Evolutionary conservation across 2,329 filamentous ascomycete species (phyloP).

Genomic region (Fusarium lateritium): DNA sequence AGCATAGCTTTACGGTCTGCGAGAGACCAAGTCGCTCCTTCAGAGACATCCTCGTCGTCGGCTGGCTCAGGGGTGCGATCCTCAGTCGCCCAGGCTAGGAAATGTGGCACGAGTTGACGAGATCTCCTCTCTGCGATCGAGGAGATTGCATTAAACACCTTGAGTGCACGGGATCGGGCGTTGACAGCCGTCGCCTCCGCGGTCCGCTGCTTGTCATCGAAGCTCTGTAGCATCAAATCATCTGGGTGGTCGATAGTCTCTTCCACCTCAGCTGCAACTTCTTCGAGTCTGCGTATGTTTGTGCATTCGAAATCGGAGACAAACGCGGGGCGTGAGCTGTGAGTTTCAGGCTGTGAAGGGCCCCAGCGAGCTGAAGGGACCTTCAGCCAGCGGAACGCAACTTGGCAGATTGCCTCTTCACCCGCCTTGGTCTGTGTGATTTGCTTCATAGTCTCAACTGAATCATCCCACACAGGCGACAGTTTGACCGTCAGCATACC

Average conservation of each 20-base stretch:
- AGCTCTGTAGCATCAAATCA: constrained; percentile 72
- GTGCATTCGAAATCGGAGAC: constrained; percentile 88
- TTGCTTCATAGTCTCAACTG: constrained; percentile 80
- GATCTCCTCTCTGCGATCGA: constrained; percentile 88
- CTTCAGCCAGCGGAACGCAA: constrained; percentile 85
- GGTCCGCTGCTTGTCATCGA: constrained; percentile 74
- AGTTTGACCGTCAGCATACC: constrained; percentile 90
- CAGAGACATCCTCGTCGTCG: constrained; percentile 53
- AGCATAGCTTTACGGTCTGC: constrained; percentile 89
- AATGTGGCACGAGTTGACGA: constrained; percentile 85
- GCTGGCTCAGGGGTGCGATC: constrained; percentile 57
- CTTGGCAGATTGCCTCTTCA: constrained; percentile 78
- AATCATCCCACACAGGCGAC: constrained; percentile 89
- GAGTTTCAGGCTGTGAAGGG: constrained; percentile 56
- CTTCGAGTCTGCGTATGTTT: constrained; percentile 75
- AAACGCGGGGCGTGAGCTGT: constrained; percentile 56
- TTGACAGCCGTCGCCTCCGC: constrained; percentile 66
- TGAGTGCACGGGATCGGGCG: constrained; percentile 83
- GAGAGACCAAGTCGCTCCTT: constrained; percentile 73
- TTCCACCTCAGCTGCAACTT: constrained; percentile 66
- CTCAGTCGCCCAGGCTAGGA: constrained; percentile 83
- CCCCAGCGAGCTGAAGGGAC: constrained; percentile 69
- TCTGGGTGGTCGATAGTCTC: constrained; percentile 67
- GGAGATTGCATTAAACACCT: constrained; percentile 81
- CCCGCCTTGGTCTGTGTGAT: constrained; percentile 79